Percentiles rank a stretch among this genome's conserved stretches.
phyloP scores from a whole-genome alignment of 257 asterid genomes.

The Nicotiana undulata region DNA sequence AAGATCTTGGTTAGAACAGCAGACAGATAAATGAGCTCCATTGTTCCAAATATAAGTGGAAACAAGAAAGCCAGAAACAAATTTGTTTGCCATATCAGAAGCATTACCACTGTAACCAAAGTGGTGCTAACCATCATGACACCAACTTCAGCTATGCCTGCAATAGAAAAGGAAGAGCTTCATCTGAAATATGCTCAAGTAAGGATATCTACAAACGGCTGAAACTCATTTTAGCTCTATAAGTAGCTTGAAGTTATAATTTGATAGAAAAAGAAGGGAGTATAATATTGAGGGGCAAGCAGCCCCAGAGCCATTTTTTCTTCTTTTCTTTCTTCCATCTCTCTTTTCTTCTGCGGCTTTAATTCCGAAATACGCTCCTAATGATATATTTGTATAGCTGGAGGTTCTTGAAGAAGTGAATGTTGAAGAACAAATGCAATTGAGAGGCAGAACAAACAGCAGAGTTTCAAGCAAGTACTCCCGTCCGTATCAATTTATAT shows the following conservation, averaged over 20 bases:
- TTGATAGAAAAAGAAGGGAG: not conserved
- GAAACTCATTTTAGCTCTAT: not conserved
- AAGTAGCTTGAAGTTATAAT: not conserved
- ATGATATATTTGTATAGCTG: not conserved
- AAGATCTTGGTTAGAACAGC: conserved; percentile 73
- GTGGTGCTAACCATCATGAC: conserved; percentile 92
- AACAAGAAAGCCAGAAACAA: conserved; percentile 58
- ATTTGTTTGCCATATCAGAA: conserved; percentile 86
- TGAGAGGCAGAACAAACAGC: not conserved
- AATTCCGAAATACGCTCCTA: not conserved
- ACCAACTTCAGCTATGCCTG: conserved; percentile 97
- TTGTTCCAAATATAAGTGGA: conserved; percentile 62
- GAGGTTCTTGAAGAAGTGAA: not conserved
- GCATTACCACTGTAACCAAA: conserved; percentile 87
- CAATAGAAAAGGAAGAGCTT: not conserved
- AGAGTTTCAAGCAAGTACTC: not conserved
- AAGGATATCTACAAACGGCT: not conserved
- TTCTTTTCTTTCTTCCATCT: not conserved
- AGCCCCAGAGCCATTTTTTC: not conserved
- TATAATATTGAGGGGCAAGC: not conserved
- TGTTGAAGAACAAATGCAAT: not conserved
- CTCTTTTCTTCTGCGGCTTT: not conserved
- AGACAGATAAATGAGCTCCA: conserved; percentile 69
- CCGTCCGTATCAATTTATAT: not conserved
- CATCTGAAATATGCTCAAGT: not conserved